Conservation (phyloP, 208 protist genomes). For the Naegleria lovaniensis region DNA sequence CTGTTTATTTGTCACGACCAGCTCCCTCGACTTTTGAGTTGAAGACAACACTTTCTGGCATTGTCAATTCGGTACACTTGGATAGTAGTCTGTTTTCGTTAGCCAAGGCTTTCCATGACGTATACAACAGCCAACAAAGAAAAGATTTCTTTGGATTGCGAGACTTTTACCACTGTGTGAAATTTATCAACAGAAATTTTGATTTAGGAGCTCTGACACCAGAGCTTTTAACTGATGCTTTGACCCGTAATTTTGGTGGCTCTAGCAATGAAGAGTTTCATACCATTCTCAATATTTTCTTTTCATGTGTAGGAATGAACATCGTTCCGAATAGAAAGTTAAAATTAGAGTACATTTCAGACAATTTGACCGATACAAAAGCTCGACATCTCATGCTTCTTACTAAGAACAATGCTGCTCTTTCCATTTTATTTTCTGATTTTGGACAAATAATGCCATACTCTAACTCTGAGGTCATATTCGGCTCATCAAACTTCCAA, state of each 20-base stretch:
- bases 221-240: conserved; percentile 11
- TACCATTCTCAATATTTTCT: neutral
- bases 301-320: neutral
- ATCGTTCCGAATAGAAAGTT: no score
- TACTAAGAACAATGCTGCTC: conserved; percentile 31
- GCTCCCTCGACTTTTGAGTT: conserved; percentile 25
- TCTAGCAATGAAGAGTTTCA: neutral
- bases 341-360: conserved; percentile 27
- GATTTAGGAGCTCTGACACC: neutral
- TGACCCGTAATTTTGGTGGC: conserved; percentile 35
- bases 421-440: conserved; percentile 33
- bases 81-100: conserved; percentile 29
- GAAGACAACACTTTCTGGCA: conserved; percentile 24
- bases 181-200: conserved; percentile 24
- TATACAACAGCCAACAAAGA: conserved; percentile 38
- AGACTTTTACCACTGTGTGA: conserved; percentile 50
- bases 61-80: conserved; percentile 22
- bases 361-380: conserved; percentile 33
- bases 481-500: conserved; percentile 29
- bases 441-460: neutral
- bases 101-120: conserved; percentile 33
- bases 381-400: conserved; percentile 42
- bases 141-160: conserved; percentile 55
- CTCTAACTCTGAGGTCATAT: conserved; percentile 26
- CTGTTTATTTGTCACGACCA: conserved; percentile 25